phyloP scores from a whole-genome alignment of 345 rosid genomes.

The Physaria fendleri region DNA sequence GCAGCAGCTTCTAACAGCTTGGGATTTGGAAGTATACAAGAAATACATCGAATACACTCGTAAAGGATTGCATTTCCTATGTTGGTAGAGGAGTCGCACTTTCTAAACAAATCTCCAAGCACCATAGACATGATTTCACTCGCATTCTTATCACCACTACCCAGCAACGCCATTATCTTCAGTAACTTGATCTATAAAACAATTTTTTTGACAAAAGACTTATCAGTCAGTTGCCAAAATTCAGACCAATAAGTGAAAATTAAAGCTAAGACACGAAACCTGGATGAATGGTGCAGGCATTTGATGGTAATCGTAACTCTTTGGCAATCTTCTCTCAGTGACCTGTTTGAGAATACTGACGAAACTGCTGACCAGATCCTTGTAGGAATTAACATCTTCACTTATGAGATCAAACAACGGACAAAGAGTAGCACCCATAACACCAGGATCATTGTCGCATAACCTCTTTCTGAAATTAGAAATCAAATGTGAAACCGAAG shows the following conservation, averaged over 20 bases:
- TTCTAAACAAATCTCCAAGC: constrained; percentile 79
- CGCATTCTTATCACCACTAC: constrained; percentile 93
- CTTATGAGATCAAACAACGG: constrained; percentile 85
- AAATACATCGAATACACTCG: constrained; percentile 88
- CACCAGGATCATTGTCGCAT: constrained; percentile 94
- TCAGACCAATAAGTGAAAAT: background rate
- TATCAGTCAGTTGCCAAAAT: background rate
- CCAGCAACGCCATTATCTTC: constrained; percentile 85
- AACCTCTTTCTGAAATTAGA: constrained; percentile 92
- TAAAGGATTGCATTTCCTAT: constrained; percentile 92
- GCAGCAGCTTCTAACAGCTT: constrained; percentile 91
- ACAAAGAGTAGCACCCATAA: constrained; percentile 97
- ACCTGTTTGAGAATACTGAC: constrained; percentile 96
- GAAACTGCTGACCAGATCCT: constrained; percentile 86
- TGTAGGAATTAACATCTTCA: constrained; percentile 59
- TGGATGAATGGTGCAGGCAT: constrained; percentile 99
- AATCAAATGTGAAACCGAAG: constrained; percentile 77
- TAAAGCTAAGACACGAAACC: constrained; percentile 36
- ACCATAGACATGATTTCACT: constrained; percentile 95
- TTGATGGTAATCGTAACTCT: constrained; percentile 92
- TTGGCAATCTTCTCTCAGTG: constrained; percentile 79
- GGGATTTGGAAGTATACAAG: constrained; percentile 73
- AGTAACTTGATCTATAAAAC: constrained; percentile 72
- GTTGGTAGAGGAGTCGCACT: constrained; percentile 80
- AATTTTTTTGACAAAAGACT: background rate